phyloP scores from a whole-genome alignment of 2,329 filamentous ascomycete genomes.

The Talaromyces piceae region DNA sequence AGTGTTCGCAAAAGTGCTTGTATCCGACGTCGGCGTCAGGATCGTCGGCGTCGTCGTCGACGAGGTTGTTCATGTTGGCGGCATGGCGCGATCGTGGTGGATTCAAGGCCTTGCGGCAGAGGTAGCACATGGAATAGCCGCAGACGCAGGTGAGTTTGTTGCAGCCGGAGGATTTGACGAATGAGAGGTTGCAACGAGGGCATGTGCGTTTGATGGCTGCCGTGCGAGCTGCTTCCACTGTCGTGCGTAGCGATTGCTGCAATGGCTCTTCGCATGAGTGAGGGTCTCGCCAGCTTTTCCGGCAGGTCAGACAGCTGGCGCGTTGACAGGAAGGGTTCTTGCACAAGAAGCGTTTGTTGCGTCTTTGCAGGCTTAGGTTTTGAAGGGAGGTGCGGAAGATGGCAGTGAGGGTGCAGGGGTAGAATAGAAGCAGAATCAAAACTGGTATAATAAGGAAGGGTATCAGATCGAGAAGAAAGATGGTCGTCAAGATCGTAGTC shows the following conservation, averaged over 20 bases:
- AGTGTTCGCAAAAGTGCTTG: constrained; percentile 92
- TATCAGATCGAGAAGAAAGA: constrained; percentile 38
- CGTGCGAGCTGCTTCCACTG: constrained; percentile 88
- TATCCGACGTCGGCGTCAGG: constrained; percentile 66
- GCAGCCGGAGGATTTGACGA: constrained; percentile 89
- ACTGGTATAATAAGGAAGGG: constrained; percentile 44
- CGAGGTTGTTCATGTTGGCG: background rate
- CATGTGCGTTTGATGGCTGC: constrained; percentile 92
- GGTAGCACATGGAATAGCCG: constrained; percentile 96
- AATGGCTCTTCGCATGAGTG: constrained; percentile 86
- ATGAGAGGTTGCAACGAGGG: constrained; percentile 80
- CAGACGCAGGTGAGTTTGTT: constrained; percentile 96
- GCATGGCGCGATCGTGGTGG: background rate
- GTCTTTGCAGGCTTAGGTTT: constrained; percentile 62
- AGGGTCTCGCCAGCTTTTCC: constrained; percentile 76
- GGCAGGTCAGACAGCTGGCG: constrained; percentile 72
- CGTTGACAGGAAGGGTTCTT: constrained; percentile 60
- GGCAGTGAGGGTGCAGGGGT: constrained; percentile 40
- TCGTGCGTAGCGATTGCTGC: constrained; percentile 72
- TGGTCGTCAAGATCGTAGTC: constrained; percentile 43
- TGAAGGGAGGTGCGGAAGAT: constrained; percentile 55
- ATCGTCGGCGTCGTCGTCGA: constrained; percentile 13
- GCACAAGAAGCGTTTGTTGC: constrained; percentile 72
- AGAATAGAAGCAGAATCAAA: constrained; percentile 50
- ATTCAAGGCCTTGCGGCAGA: constrained; percentile 66